A percentile compares a stretch with the other conserved stretches of the same genome.
Evolutionary conservation across 306 rosid genomes (phyloP).

Genomic region (Neltuma alba): DNA sequence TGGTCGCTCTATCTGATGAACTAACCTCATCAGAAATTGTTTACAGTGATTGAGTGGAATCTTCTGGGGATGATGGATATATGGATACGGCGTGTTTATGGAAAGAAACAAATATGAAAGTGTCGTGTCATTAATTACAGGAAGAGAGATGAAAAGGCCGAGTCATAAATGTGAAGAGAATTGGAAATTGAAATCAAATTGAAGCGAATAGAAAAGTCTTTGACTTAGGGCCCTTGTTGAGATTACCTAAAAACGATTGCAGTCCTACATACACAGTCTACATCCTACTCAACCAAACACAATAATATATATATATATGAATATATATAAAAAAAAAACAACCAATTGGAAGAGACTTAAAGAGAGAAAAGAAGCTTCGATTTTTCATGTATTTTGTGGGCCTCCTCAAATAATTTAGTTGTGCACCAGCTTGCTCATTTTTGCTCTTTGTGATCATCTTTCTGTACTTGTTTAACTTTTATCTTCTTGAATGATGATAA

Average conservation of each 20-base stretch:
- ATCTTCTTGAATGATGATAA: too few relatives aligned
- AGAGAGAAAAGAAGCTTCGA: too few relatives aligned
- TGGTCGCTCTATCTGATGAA: not conserved
- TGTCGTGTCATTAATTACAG: not conserved
- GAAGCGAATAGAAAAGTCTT: not conserved
- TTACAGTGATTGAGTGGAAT: not conserved
- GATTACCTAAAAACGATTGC: not conserved
- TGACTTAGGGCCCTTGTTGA: not conserved
- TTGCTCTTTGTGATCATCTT: too few relatives aligned
- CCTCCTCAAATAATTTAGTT: too few relatives aligned
- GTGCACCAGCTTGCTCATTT: too few relatives aligned
- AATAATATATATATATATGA: not conserved
- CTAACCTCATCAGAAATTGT: not conserved
- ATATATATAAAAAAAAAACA: not conserved
- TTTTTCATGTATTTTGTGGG: not conserved
- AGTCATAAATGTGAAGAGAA: constrained; percentile 3
- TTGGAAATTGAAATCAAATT: constrained; percentile 8
- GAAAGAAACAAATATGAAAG: not conserved
- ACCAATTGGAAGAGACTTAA: not conserved
- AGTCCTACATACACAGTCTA: not conserved
- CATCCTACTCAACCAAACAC: not conserved
- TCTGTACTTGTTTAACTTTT: too few relatives aligned
- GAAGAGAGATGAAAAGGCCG: not conserved
- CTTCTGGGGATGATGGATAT: not conserved
- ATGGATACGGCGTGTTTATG: not conserved